Base-by-base conservation (phyloP, 202 grass and related monocot species). In the Carex sylvatica region DNA sequence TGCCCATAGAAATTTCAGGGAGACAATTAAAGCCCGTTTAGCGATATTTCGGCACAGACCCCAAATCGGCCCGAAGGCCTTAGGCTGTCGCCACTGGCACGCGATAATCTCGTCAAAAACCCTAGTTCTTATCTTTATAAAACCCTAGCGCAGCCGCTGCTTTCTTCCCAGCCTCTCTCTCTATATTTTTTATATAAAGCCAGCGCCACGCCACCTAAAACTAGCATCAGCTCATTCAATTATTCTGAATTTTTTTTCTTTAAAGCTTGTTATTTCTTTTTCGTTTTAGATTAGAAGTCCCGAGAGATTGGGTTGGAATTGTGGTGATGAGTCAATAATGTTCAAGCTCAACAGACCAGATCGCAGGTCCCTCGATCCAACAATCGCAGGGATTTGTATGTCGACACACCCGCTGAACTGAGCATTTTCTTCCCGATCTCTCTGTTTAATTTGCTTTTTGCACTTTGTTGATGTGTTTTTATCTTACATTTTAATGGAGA, bases 341-440 rank as follows among this genome's bases (percentile, higher is more conserved):
- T 94, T 97, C 94, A 97, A 97, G 94, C 94, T 91, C 94, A 97
- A 97, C 92, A 94, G 88, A 97, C 92, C 94, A 81, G 88, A 97
- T 97, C 22, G 81, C 94, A 91, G 87, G 85, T 89, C 83, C 86
- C 24, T 90, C 83, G 86, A 75, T 71, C 0, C 69, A 24, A 40
- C 83, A 74, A n/a, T 66, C 77, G 22, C 55, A 71, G 83, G 60
- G 88, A 83, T 95, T 65, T 95, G 90, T 87, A 90, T 95, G 93
- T 85, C 80, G 90, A 91, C 74, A 85, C 59, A 28, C 86, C 90
- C 84, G 90, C 93, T 92, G 93, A 95, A 92, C 90, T 51, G 86
- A 95, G 86, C 90, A 91, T 74, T 92, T 84, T n/a, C 35, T 47
- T 58, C 16, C 33, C 5, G 1, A 1, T 16, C 71, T 44, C 33